Conservation (phyloP, 768 basidiomycete species). For the Serpula lacrymans region DNA sequence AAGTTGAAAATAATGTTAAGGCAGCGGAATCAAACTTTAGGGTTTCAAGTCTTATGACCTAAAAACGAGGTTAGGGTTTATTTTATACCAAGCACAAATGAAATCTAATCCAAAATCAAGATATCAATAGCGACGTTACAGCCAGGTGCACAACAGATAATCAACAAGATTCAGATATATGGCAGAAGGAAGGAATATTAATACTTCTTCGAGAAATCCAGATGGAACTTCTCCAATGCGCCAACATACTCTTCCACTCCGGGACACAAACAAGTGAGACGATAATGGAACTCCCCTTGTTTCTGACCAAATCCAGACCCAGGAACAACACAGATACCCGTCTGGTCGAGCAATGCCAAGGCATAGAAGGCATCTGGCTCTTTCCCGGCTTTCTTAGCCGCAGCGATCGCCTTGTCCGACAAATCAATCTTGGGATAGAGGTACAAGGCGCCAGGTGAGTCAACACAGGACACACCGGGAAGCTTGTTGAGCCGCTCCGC, state of each 20-base stretch:
- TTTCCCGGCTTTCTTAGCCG: conserved; percentile 69
- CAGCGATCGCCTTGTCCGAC: conserved; percentile 66
- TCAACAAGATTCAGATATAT: too few relatives aligned
- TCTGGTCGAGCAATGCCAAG: conserved; percentile 76
- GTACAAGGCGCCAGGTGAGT: conserved; percentile 91
- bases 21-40: too few relatives aligned
- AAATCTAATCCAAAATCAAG: background rate
- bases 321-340: conserved; percentile 92
- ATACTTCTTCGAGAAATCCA: conserved; percentile 54
- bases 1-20: too few relatives aligned
- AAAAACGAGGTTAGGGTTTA: too few relatives aligned
- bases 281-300: conserved; percentile 86
- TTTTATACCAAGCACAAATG: too few relatives aligned
- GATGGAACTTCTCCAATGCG: conserved; percentile 76
- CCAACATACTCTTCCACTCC: conserved; percentile 91
- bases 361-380: conserved; percentile 89
- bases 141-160: background rate
- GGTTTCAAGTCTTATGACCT: too few relatives aligned
- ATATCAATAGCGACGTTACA: background rate
- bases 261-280: conserved; percentile 92
- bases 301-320: conserved; percentile 95
- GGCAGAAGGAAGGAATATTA: conserved; percentile 5
- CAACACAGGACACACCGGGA: conserved; percentile 86
- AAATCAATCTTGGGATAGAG: conserved; percentile 84
- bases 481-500: conserved; percentile 74